Base-by-base conservation (phyloP, 345 rosid genomes). In the Aquilaria malaccensis region DNA sequence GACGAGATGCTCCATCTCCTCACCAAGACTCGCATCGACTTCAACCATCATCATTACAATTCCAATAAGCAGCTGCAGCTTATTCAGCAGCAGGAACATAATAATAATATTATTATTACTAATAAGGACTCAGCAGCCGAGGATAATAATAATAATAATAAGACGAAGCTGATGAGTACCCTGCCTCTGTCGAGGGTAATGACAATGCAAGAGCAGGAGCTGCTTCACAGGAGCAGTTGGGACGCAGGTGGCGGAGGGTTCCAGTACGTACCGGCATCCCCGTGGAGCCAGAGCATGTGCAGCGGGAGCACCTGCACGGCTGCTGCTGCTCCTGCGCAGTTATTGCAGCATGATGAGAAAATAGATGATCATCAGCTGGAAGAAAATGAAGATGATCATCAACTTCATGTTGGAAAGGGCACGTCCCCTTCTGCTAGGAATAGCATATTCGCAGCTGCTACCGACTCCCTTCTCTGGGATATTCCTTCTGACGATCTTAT, bases 1-100 rank as follows among this genome's bases (percentile, higher is more conserved):
- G 99, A 94, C 60, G 97, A 94, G 65, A 94, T 94, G 97, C 93
- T 89, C 60, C 97, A 86, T 78, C 91, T 91, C 68, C 95, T 94
- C 60, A 86, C 96, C 54, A 94, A 88, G 87, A 94, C 85, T 66
- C 82, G 87, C 30, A 81, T 91, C 29, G 89, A 88, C 70, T 85
- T 82, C 78, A 22, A 22, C 22, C 22, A 22, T 22, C 22, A 22
- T 22, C 22, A 22, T 22, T 22, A 0, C 92, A 90, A 74, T 79
- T 80, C 63, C 80, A 85, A 54, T 82, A 76, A 65, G 64, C 83
- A 9, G 74, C 69, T 50, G 9, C 60, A 10, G 67, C 63, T 50
- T 53, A 22, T 22, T 22, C 22, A 22, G 22, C 22, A 22, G 22
- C 22, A 22, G 22, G 22, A 22, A 22, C 22, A 22, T 22, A 22